Percentiles rank a stretch among this genome's conserved stretches.
These are phyloP conservation scores for Gossypium stocksii DNA, from an alignment of 345 rosid genomes.

Conservation along the genomic window DNA sequence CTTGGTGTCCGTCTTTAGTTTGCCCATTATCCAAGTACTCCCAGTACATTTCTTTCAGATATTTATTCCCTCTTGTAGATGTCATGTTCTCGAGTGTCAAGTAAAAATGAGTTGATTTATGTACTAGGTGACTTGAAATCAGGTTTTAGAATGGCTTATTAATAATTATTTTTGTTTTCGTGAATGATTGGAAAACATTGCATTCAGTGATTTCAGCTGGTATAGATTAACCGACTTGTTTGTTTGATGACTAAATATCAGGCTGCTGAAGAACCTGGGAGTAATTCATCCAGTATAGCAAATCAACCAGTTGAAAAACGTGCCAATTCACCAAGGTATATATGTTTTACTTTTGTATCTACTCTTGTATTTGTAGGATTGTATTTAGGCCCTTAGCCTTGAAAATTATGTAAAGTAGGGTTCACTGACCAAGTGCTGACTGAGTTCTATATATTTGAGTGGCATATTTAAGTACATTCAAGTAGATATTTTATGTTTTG, in stretches of 20 bases:
- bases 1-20: slow-evolving; percentile 45
- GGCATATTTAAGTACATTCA: not conserved
- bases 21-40: slow-evolving; percentile 58
- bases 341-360: not conserved
- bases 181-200: not conserved
- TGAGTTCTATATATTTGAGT: not conserved
- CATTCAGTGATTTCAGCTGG: not conserved
- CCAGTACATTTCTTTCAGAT: slow-evolving; percentile 25
- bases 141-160: not conserved
- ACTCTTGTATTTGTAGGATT: not conserved
- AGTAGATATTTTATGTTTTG: not conserved
- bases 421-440: not conserved
- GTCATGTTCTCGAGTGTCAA: not conserved
- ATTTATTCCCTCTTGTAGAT: not conserved
- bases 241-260: slow-evolving; percentile 26
- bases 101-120: not conserved
- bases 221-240: slow-evolving; percentile 9
- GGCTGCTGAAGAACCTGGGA: slow-evolving; percentile 36
- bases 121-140: not conserved
- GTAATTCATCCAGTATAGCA: slow-evolving; percentile 20
- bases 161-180: not conserved
- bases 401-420: not conserved
- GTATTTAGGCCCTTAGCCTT: not conserved
- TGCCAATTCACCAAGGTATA: slow-evolving; percentile 39
- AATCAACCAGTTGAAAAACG: slow-evolving; percentile 39